Conservation (phyloP, 2,329 filamentous ascomycete genomes). For the Blumeriella jaapii region DNA sequence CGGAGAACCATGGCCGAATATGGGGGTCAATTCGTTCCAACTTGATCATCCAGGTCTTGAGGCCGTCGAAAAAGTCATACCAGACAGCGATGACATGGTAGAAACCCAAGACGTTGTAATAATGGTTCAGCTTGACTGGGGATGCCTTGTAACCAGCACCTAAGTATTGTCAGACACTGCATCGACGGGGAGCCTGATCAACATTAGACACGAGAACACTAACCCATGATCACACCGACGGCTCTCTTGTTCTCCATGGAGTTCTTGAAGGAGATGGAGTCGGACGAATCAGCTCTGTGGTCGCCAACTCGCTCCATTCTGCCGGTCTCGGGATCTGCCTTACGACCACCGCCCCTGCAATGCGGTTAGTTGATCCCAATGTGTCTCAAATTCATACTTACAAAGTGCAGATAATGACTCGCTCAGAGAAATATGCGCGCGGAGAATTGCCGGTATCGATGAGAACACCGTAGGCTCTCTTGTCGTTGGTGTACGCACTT, state of each 20-base stretch:
- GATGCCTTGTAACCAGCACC: constrained; percentile 40
- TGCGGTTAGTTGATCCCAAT: constrained; percentile 26
- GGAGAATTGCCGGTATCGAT: constrained; percentile 42
- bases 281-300: not conserved
- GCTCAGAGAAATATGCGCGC: constrained; percentile 46
- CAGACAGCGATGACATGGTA: constrained; percentile 60
- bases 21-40: constrained; percentile 52
- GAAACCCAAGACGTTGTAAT: constrained; percentile 55
- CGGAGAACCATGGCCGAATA: constrained; percentile 48
- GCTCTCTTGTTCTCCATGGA: not conserved
- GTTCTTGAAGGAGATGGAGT: not conserved
- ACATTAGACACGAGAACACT: constrained; percentile 13
- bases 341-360: constrained; percentile 43
- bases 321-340: constrained; percentile 34
- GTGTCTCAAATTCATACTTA: too few species aligned
- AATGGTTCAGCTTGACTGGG: constrained; percentile 39
- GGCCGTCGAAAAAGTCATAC: constrained; percentile 43
- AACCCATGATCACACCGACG: constrained; percentile 37
- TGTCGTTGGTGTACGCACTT: constrained; percentile 40
- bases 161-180: constrained; percentile 12
- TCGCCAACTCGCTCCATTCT: constrained; percentile 13
- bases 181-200: not conserved
- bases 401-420: constrained; percentile 54
- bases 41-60: constrained; percentile 40
- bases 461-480: constrained; percentile 44